phyloP scores from a whole-genome alignment of 331 rosid genomes.

The Quercus tomentella region DNA sequence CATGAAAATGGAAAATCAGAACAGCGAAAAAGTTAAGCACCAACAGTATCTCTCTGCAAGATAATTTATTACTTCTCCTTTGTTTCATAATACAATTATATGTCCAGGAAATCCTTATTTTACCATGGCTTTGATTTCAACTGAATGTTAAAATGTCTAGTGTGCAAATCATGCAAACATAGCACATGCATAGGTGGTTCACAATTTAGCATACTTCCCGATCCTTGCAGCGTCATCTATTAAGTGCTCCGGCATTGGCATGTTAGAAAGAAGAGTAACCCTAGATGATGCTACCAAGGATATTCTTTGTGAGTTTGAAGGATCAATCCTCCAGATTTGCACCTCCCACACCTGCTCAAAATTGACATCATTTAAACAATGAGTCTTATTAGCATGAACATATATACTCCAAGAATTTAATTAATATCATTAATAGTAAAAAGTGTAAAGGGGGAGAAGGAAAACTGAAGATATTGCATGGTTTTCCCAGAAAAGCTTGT shows the following conservation, averaged over 20 bases:
- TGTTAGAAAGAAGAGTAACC: constrained; percentile 67
- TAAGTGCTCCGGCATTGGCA: constrained; percentile 66
- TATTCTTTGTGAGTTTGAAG: constrained; percentile 41
- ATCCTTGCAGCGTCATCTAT: constrained; percentile 42
- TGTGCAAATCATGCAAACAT: not conserved
- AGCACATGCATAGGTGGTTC: not conserved
- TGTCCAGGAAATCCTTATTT: not conserved
- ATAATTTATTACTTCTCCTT: too few relatives aligned
- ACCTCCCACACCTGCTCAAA: constrained; percentile 81
- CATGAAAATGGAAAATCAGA: not conserved
- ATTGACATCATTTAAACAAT: not conserved
- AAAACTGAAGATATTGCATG: too few relatives aligned
- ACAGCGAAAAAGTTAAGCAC: not conserved
- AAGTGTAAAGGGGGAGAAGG: too few relatives aligned
- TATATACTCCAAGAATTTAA: not conserved
- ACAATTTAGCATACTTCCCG: constrained; percentile 50
- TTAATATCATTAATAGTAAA: too few relatives aligned
- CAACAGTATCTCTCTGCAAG: too few relatives aligned
- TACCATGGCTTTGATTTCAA: not conserved
- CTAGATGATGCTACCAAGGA: constrained; percentile 63
- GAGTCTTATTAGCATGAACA: not conserved
- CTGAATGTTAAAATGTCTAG: not conserved
- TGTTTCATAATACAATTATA: too few relatives aligned
- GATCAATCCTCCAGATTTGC: constrained; percentile 54
- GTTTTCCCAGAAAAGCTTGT: too few relatives aligned